These are phyloP conservation scores for Solanum paucissectum DNA, from an alignment of 257 asterid genomes.

Conservation along the genomic window DNA sequence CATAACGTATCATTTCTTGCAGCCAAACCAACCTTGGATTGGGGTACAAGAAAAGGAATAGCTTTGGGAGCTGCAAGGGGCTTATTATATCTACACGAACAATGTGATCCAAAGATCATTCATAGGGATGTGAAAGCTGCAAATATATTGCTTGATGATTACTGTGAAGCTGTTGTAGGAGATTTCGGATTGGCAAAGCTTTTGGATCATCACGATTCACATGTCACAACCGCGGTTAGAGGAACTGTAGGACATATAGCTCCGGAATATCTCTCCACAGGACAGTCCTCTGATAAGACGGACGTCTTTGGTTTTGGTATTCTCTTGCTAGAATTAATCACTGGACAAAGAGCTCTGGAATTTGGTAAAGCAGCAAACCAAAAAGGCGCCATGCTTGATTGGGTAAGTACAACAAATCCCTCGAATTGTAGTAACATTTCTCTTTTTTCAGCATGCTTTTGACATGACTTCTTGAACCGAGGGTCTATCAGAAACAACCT, in stretches of 20 bases:
- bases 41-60: slow-evolving; percentile 76
- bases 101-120: slow-evolving; percentile 91
- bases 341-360: slow-evolving; percentile 89
- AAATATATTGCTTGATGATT: slow-evolving; percentile 77
- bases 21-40: slow-evolving; percentile 81
- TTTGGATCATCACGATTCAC: slow-evolving; percentile 80
- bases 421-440: not conserved
- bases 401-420: slow-evolving; percentile 42
- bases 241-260: slow-evolving; percentile 98
- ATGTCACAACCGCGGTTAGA: slow-evolving; percentile 93
- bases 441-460: not conserved
- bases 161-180: slow-evolving; percentile 88
- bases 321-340: slow-evolving; percentile 74
- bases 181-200: slow-evolving; percentile 96
- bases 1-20: not conserved
- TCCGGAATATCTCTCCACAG: slow-evolving; percentile 88
- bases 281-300: slow-evolving; percentile 92
- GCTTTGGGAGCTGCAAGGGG: slow-evolving; percentile 91
- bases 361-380: slow-evolving; percentile 80
- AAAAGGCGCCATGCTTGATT: slow-evolving; percentile 94
- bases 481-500: not conserved
- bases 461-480: not conserved
- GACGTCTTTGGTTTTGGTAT: slow-evolving; percentile 94
- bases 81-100: slow-evolving; percentile 77
- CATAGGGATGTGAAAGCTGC: slow-evolving; percentile 98